phyloP scores from a whole-genome alignment of 257 asterid genomes.

The Solanum ossicruentum region DNA sequence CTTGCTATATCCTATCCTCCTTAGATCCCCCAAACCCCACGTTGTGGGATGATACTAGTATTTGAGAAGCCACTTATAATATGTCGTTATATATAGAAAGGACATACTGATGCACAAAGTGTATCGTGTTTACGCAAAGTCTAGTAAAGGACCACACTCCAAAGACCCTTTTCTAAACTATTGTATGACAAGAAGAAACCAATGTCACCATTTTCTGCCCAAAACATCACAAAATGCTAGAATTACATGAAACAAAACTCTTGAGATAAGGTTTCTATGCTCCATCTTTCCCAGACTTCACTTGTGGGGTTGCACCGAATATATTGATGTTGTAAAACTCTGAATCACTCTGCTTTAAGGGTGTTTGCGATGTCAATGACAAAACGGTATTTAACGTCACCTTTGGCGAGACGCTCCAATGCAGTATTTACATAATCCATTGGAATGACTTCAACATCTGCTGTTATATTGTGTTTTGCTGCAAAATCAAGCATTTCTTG shows the following conservation, averaged over 20 bases:
- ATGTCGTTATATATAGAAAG: not conserved
- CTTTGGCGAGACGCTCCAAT: not conserved
- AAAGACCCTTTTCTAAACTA: not conserved
- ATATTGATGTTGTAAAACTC: not conserved
- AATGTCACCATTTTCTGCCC: not conserved
- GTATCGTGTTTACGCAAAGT: not conserved
- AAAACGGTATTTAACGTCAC: conserved; percentile 10
- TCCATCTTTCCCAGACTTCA: not conserved
- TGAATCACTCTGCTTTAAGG: not conserved
- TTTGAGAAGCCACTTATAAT: not conserved
- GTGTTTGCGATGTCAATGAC: conserved; percentile 18
- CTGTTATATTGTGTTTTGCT: not conserved
- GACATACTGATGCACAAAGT: not conserved
- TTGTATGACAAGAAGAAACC: not conserved
- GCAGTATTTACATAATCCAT: conserved; percentile 6
- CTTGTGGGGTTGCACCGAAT: not conserved
- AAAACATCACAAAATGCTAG: not conserved
- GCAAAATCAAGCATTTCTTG: conserved; percentile 7
- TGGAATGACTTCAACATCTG: conserved; percentile 8
- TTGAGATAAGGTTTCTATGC: not conserved
- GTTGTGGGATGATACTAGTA: not conserved
- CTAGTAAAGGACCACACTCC: not conserved
- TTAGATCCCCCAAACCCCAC: not conserved
- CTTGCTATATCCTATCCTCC: not conserved
- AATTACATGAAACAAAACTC: not conserved